These are phyloP conservation scores for Pichia scutulata DNA, from an alignment of 805 yeast genomes.

Conservation along the genomic window DNA sequence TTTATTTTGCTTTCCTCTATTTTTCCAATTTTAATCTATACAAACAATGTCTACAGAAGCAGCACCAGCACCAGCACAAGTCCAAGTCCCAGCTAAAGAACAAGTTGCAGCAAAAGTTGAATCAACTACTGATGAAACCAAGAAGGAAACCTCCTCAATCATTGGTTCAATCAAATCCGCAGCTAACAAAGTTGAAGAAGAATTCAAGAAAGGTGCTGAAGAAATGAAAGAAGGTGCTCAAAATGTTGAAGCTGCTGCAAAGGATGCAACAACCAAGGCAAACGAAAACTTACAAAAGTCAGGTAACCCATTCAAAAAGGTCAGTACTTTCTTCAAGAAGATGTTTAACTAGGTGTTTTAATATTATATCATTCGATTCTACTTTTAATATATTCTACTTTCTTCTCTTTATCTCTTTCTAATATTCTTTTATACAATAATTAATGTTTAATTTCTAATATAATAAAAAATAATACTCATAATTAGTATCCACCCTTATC, in stretches of 20 bases:
- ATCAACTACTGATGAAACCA: neutral
- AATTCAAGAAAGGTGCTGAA: slow-evolving; percentile 2
- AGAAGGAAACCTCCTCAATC: slow-evolving; percentile 7
- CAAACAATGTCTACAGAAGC: slow-evolving; percentile 4
- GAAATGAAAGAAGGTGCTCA: slow-evolving; percentile 8
- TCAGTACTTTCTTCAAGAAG: slow-evolving; percentile 25
- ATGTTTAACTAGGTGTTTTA: slow-evolving; percentile 8
- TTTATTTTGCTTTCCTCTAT: neutral
- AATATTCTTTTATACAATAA: neutral
- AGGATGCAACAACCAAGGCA: slow-evolving; percentile 2
- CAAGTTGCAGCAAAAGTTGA: neutral
- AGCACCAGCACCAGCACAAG: neutral
- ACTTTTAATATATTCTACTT: neutral
- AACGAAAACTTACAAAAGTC: neutral
- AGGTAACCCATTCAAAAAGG: slow-evolving; percentile 20
- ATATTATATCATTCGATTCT: neutral
- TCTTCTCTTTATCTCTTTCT: neutral
- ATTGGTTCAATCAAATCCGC: slow-evolving; percentile 8
- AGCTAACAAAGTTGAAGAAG: slow-evolving; percentile 17
- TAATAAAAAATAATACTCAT: neutral
- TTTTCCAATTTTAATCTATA: neutral
- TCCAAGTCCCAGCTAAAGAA: slow-evolving; percentile 1
- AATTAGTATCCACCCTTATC: too few relatives aligned
- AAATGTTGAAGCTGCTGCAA: slow-evolving; percentile 3
- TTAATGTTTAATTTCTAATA: neutral